Conservation (phyloP, 1,284 basidiomycete genomes). For the Peniophora sp. region DNA sequence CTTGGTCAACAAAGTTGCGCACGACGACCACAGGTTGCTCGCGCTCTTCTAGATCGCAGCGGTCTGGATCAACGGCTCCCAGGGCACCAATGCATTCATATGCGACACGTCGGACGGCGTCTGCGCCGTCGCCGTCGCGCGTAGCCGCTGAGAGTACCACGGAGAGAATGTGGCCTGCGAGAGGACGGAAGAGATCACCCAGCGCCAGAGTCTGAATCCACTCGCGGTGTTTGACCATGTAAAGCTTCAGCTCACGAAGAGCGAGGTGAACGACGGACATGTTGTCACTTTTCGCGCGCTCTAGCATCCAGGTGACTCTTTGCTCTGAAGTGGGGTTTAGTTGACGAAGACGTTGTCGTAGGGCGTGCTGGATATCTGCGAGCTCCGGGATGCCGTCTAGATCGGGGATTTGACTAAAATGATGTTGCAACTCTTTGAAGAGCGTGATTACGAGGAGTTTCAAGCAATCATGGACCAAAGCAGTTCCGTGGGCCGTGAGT, state of each 20-base stretch:
- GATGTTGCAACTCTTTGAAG: slow-evolving; percentile 40
- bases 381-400: slow-evolving; percentile 69
- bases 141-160: slow-evolving; percentile 68
- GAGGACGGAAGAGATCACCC: slow-evolving; percentile 82
- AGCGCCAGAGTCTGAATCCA: slow-evolving; percentile 58
- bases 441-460: slow-evolving; percentile 68
- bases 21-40: slow-evolving; percentile 69
- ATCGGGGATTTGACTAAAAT: slow-evolving; percentile 77
- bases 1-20: slow-evolving; percentile 78
- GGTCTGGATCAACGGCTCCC: slow-evolving; percentile 94
- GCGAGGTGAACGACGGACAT: slow-evolving; percentile 73
- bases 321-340: not conserved
- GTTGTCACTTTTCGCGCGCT: slow-evolving; percentile 78
- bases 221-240: slow-evolving; percentile 51
- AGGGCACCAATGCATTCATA: slow-evolving; percentile 93
- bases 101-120: slow-evolving; percentile 59
- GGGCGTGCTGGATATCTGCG: slow-evolving; percentile 23
- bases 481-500: slow-evolving; percentile 48
- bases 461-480: slow-evolving; percentile 55
- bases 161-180: slow-evolving; percentile 66
- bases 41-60: slow-evolving; percentile 64
- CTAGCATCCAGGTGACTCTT: slow-evolving; percentile 42
- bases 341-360: not conserved
- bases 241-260: slow-evolving; percentile 67
- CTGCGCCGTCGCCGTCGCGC: slow-evolving; percentile 72